phyloP scores from a whole-genome alignment of 352 stramenopile genomes.

The Elongisporangium prolatum region DNA sequence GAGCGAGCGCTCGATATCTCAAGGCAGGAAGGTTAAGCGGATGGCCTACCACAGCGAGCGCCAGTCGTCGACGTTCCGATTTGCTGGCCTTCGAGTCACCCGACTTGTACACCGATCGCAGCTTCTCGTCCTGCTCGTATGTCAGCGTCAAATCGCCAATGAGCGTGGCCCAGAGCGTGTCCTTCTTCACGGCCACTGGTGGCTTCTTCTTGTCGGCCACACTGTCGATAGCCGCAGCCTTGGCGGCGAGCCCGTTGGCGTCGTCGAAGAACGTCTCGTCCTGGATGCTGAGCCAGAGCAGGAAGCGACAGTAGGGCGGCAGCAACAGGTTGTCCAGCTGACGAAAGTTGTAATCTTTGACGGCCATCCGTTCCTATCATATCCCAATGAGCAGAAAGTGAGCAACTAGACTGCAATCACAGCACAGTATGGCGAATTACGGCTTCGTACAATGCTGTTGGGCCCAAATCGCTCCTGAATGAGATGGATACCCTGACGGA shows the following conservation, averaged over 20 bases:
- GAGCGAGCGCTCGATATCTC: not conserved
- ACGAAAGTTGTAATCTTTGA: conserved; percentile 89
- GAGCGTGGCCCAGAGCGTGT: conserved; percentile 77
- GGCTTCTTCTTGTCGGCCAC: conserved; percentile 60
- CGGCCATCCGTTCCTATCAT: conserved; percentile 64
- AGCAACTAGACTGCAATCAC: not conserved
- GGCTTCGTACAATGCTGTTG: conserved; percentile 71
- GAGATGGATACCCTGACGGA: conserved; percentile 70
- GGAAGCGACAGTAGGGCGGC: conserved; percentile 84
- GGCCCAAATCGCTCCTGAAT: conserved; percentile 82
- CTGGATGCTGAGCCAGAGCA: conserved; percentile 88
- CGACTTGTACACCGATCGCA: conserved; percentile 86
- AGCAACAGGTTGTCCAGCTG: conserved; percentile 83
- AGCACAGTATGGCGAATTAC: not conserved
- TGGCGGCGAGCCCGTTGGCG: conserved; percentile 36
- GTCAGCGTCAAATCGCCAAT: conserved; percentile 75
- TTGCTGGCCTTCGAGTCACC: conserved; percentile 82
- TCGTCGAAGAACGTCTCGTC: conserved; percentile 84
- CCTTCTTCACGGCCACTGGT: conserved; percentile 69
- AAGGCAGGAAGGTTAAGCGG: not conserved
- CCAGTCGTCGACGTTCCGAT: conserved; percentile 71
- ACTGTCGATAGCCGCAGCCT: conserved; percentile 32
- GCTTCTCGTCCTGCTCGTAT: conserved; percentile 88
- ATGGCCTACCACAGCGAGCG: conserved; percentile 69
- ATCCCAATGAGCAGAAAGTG: not conserved